Conservation (phyloP, 495 filamentous ascomycete species). For the Aspergillus funiculosus region DNA sequence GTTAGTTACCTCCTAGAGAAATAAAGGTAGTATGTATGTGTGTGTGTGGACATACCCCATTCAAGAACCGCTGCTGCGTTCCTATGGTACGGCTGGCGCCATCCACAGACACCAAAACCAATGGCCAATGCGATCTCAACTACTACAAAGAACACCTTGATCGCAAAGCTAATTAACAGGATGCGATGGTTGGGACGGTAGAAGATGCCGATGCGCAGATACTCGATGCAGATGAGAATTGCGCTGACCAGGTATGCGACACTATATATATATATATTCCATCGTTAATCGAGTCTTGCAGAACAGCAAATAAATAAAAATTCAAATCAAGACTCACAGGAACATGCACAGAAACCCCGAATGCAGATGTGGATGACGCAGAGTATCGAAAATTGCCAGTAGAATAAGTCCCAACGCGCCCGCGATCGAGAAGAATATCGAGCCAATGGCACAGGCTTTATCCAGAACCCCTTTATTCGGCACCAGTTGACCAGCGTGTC, state of each 20-base stretch:
- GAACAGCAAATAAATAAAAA: no score
- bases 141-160: slow-evolving; percentile 76
- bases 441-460: slow-evolving; percentile 61
- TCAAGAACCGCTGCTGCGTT: slow-evolving; percentile 60
- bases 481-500: slow-evolving; percentile 66
- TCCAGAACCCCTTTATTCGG: slow-evolving; percentile 63
- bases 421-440: slow-evolving; percentile 66
- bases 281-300: not conserved
- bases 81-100: slow-evolving; percentile 22
- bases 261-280: slow-evolving; percentile 16
- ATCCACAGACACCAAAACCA: slow-evolving; percentile 45
- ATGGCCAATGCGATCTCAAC: slow-evolving; percentile 72
- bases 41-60: slow-evolving; percentile 49
- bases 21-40: not conserved
- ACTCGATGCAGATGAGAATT: slow-evolving; percentile 82
- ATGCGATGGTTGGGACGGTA: slow-evolving; percentile 63
- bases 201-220: slow-evolving; percentile 72
- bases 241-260: slow-evolving; percentile 65
- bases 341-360: slow-evolving; percentile 76
- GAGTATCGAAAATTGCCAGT: slow-evolving; percentile 79
- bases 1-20: slow-evolving; percentile 2
- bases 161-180: slow-evolving; percentile 69
- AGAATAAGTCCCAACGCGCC: slow-evolving; percentile 77
- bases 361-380: slow-evolving; percentile 58
- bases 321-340: slow-evolving; percentile 63